These are phyloP conservation scores for Mycena sp. DNA, from an alignment of 1,284 basidiomycete species.

Conservation along the genomic window DNA sequence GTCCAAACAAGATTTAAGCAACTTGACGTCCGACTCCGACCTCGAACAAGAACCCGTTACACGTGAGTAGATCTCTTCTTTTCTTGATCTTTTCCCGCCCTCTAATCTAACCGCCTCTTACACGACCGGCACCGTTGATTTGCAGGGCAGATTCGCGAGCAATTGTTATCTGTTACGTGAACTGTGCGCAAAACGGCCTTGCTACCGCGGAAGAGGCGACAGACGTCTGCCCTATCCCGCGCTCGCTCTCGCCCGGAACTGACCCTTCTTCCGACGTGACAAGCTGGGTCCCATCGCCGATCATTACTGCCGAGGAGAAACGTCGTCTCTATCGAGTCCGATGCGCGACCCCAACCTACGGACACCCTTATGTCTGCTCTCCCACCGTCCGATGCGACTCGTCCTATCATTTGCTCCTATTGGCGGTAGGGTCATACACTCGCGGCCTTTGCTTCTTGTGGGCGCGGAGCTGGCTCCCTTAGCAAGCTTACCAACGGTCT, in stretches of 20 bases:
- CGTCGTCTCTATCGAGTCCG: constrained; percentile 9
- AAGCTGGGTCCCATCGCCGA: background rate
- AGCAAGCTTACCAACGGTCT: background rate
- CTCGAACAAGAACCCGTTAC: constrained; percentile 14
- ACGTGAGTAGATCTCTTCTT: constrained; percentile 8
- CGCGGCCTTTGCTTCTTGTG: background rate
- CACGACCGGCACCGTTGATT: background rate
- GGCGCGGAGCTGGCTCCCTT: background rate
- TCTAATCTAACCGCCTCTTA: background rate
- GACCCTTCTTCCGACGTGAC: background rate
- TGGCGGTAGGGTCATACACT: background rate
- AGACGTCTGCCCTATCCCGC: background rate
- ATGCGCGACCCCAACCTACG: constrained; percentile 8
- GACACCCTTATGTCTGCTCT: constrained; percentile 10
- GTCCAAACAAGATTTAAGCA: constrained; percentile 22
- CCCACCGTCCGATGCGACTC: constrained; percentile 10
- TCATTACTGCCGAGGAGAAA: constrained; percentile 17
- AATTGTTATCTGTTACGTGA: background rate
- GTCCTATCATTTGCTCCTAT: background rate
- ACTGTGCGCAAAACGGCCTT: no score
- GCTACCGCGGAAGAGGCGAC: no score
- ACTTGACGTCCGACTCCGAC: constrained; percentile 15
- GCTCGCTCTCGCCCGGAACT: background rate
- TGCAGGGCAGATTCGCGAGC: background rate
- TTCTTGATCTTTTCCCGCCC: background rate